Base-by-base conservation (phyloP, 1,284 basidiomycete genomes). In the Cryptococcus deneoformans region DNA sequence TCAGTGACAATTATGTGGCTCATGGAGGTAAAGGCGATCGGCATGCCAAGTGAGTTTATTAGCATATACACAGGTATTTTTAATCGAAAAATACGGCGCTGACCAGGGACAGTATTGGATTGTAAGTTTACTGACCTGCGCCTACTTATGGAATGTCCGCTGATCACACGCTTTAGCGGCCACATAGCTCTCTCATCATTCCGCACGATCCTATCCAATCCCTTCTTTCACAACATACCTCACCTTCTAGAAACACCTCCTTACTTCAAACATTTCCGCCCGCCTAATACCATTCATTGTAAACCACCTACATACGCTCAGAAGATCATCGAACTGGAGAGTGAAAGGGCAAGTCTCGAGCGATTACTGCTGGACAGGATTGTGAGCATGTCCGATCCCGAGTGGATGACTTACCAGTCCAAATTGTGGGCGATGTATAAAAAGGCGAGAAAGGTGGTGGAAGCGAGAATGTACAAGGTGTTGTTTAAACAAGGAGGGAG, bases 11-110 rank as follows among this genome's bases (percentile, higher is more conserved):
- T 35, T 51, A 42, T 35, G 51, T 52, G 24, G 43, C 35, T 6
- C 60, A 62, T 50, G 59, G 59, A 7, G 58, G 57, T 3, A 52
- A 40, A n/a, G 46, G 47, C 2, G 60, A 64, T 53, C 20, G 57
- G 14, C 66, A 68, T 59, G 56, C 58, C 29, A 57, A 52, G 66
- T 68, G 61, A 63, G 66, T 50, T 8, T 10, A 24, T 29, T 14
- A 34, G n/a, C 11, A 14, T 49, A 38, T 44, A 34, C n/a, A 7
- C 35, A n/a, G 6, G 5, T 5, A 14, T 10, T 45, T 29, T 29
- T 11, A 36, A 6, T 36, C 12, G 6, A 10, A n/a, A 12, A 0
- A 36, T 12, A 14, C 7, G 11, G 36, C 11, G 34, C 35, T 53
- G 12, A 24, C 24, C 39, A 20, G 24, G 46, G 39, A 12, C 50